Percentiles rank a stretch among this genome's conserved stretches.
These are phyloP conservation scores for Mycena kentingensis DNA, from an alignment of 768 basidiomycete genomes.

Conservation along the genomic window DNA sequence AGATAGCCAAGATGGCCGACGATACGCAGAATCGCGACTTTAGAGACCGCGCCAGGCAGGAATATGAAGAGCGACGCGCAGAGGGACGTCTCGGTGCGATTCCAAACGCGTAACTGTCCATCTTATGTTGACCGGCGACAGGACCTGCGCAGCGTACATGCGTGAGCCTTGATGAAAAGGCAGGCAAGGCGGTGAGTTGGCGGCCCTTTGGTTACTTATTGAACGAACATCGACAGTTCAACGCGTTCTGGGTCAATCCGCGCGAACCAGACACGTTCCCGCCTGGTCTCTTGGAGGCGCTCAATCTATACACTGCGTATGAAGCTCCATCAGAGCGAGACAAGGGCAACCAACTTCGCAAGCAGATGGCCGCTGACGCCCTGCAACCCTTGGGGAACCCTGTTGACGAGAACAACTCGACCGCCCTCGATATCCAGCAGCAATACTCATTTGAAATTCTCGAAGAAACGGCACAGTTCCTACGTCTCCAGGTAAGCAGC, in stretches of 20 bases:
- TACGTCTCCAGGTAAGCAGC: slow-evolving; percentile 60
- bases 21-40: slow-evolving; percentile 57
- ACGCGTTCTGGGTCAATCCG: slow-evolving; percentile 78
- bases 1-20: slow-evolving; percentile 70
- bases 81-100: slow-evolving; percentile 62
- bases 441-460: slow-evolving; percentile 56
- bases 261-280: slow-evolving; percentile 67
- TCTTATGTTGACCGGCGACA: slow-evolving; percentile 22
- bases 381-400: slow-evolving; percentile 54
- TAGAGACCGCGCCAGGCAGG: slow-evolving; percentile 68
- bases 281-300: slow-evolving; percentile 57
- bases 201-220: slow-evolving; percentile 4
- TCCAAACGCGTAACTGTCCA: slow-evolving; percentile 1
- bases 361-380: slow-evolving; percentile 76
- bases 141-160: slow-evolving; percentile 76
- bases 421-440: slow-evolving; percentile 31
- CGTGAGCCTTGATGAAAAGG: slow-evolving; percentile 70
- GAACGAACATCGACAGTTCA: slow-evolving; percentile 55
- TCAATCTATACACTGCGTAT: slow-evolving; percentile 43
- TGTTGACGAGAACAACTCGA: slow-evolving; percentile 30
- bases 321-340: slow-evolving; percentile 25
- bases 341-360: slow-evolving; percentile 47
- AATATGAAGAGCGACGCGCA: slow-evolving; percentile 76
- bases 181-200: slow-evolving; percentile 60
- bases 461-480: slow-evolving; percentile 67